These are phyloP conservation scores for Myriosclerotinia scirpicola DNA, from an alignment of 2,329 filamentous ascomycete genomes.

Conservation along the genomic window DNA sequence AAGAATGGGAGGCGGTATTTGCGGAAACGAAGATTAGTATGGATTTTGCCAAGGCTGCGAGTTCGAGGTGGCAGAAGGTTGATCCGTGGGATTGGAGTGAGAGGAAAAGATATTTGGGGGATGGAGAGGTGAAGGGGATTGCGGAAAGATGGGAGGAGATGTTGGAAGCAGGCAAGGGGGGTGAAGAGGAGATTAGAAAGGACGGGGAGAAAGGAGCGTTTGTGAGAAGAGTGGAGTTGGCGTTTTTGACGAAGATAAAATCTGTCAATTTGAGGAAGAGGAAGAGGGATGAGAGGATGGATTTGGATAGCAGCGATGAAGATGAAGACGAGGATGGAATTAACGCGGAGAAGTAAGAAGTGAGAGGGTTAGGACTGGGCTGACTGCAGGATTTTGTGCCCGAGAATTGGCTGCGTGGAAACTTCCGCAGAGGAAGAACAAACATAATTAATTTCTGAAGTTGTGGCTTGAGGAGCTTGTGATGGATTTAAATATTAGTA, in stretches of 20 bases:
- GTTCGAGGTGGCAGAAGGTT: neutral
- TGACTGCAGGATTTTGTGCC: neutral
- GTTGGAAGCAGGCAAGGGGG: constrained; percentile 2
- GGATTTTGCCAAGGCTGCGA: constrained; percentile 13
- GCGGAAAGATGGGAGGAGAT: constrained; percentile 21
- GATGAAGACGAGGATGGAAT: neutral
- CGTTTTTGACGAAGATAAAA: neutral
- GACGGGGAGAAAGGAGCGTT: constrained; percentile 3
- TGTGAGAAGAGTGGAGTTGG: neutral
- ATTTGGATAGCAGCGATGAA: neutral
- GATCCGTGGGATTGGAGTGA: constrained; percentile 24
- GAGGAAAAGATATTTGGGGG: constrained; percentile 22
- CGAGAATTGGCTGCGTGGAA: neutral
- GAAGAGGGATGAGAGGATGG: neutral
- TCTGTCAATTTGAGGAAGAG: constrained; percentile 1
- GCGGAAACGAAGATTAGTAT: constrained; percentile 1
- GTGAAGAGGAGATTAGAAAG: constrained; percentile 1
- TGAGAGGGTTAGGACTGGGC: neutral
- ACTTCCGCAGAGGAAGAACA: neutral
- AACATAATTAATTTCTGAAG: neutral
- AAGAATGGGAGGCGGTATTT: constrained; percentile 9
- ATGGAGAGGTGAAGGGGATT: constrained; percentile 8
- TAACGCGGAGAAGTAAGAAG: neutral
- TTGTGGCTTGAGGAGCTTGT: neutral
- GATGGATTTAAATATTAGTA: neutral